Percentiles rank a stretch among this genome's conserved stretches.
These are phyloP conservation scores for Penicillium taxi DNA, from an alignment of 495 filamentous ascomycete genomes.

Conservation along the genomic window DNA sequence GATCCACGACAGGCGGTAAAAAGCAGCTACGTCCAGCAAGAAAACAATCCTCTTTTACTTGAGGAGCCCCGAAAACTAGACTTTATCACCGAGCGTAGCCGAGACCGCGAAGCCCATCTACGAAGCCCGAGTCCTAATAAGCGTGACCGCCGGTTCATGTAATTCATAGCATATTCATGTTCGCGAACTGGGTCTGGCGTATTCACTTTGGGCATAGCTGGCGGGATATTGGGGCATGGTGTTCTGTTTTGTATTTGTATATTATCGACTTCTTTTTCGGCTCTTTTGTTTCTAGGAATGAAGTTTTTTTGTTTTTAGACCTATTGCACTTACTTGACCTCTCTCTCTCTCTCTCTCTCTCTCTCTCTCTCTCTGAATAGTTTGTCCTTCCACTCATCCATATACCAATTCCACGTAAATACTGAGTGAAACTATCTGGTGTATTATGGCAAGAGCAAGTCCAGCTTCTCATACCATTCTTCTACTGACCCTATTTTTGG, in stretches of 20 bases:
- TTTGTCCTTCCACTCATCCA: too few relatives aligned
- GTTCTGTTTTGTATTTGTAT: slow-evolving; percentile 5
- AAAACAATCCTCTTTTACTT: slow-evolving; percentile 28
- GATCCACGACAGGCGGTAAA: slow-evolving; percentile 8
- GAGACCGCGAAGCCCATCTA: slow-evolving; percentile 28
- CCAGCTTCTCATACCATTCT: too few relatives aligned
- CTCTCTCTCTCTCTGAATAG: too few relatives aligned
- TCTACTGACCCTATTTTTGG: too few relatives aligned
- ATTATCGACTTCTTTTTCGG: background rate
- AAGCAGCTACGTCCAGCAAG: slow-evolving; percentile 16
- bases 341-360: too few relatives aligned
- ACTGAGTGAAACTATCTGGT: too few relatives aligned
- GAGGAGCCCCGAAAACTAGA: slow-evolving; percentile 26
- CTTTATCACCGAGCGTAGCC: slow-evolving; percentile 30
- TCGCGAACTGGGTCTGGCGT: slow-evolving; percentile 12
- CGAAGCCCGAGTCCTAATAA: slow-evolving; percentile 37
- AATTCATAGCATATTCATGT: background rate
- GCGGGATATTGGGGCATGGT: slow-evolving; percentile 3
- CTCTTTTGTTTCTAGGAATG: background rate
- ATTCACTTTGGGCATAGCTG: slow-evolving; percentile 8
- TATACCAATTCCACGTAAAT: too few relatives aligned
- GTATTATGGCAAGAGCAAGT: too few relatives aligned
- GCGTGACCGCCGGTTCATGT: slow-evolving; percentile 23
- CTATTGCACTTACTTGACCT: too few relatives aligned
- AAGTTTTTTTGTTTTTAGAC: slow-evolving; percentile 1